Evolutionary conservation across 192 early-diverging fungal species (phyloP).

Genomic region (Dispira simplex): DNA sequence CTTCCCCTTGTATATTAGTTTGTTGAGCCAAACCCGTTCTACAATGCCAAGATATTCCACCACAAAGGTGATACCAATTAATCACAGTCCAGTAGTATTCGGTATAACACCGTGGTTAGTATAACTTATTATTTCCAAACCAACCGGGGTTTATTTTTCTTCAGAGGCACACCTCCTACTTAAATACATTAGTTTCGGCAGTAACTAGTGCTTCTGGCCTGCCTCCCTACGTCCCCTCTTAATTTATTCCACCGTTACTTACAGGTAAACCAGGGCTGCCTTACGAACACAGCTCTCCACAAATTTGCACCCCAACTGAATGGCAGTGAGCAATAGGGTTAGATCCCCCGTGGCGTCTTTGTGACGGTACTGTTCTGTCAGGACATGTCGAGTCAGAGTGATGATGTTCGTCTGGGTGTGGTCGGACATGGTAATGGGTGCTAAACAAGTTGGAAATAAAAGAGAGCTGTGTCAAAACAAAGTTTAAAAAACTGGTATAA

Average conservation of each 20-base stretch:
- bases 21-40: slow-evolving; percentile 77
- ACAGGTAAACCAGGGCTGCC: slow-evolving; percentile 92
- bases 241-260: slow-evolving; percentile 13
- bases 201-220: too few relatives aligned
- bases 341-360: slow-evolving; percentile 89
- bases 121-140: too few relatives aligned
- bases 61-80: too few relatives aligned
- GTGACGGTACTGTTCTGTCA: slow-evolving; percentile 73
- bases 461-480: not conserved
- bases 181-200: too few relatives aligned
- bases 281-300: slow-evolving; percentile 93
- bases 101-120: too few relatives aligned
- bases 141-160: too few relatives aligned
- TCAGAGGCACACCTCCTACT: too few relatives aligned
- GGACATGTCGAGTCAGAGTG: slow-evolving; percentile 85
- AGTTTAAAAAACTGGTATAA: not conserved
- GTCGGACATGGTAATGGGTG: slow-evolving; percentile 23
- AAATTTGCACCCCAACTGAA: slow-evolving; percentile 93
- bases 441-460: not conserved
- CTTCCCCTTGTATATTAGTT: slow-evolving; percentile 87
- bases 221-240: too few relatives aligned
- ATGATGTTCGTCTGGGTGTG: slow-evolving; percentile 77
- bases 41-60: too few relatives aligned
- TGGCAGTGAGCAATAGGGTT: slow-evolving; percentile 72
- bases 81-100: too few relatives aligned